phyloP scores from a whole-genome alignment of 2,329 filamentous ascomycete genomes.

The Coleophoma eucalyptorum region DNA sequence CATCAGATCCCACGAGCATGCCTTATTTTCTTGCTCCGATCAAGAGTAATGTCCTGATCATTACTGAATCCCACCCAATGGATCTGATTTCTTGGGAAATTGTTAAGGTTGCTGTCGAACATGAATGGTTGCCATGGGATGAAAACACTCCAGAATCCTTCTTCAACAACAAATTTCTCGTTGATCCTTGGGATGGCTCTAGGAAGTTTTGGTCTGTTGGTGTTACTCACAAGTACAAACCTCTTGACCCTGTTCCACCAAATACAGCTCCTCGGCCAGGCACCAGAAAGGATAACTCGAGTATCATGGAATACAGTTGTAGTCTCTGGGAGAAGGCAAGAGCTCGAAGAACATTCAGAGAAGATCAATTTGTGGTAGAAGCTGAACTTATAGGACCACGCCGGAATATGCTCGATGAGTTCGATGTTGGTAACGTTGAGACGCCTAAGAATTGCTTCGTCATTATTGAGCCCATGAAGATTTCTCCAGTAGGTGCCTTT shows the following conservation, averaged over 20 bases:
- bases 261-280: slow-evolving; percentile 43
- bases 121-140: slow-evolving; percentile 30
- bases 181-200: slow-evolving; percentile 58
- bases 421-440: slow-evolving; percentile 44
- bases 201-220: slow-evolving; percentile 55
- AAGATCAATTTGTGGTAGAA: slow-evolving; percentile 76
- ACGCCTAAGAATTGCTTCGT: slow-evolving; percentile 55
- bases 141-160: slow-evolving; percentile 41
- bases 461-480: slow-evolving; percentile 70
- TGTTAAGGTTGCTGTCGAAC: slow-evolving; percentile 36
- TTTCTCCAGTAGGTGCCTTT: slow-evolving; percentile 64
- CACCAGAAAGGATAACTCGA: slow-evolving; percentile 40
- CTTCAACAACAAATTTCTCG: slow-evolving; percentile 48
- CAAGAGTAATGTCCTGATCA: slow-evolving; percentile 5
- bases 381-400: slow-evolving; percentile 71
- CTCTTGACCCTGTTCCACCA: slow-evolving; percentile 62
- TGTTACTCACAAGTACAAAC: slow-evolving; percentile 54
- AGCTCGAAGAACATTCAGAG: slow-evolving; percentile 47
- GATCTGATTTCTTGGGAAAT: slow-evolving; percentile 58
- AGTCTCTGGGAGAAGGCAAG: slow-evolving; percentile 67
- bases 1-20: slow-evolving; percentile 56
- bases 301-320: slow-evolving; percentile 80
- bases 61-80: slow-evolving; percentile 7
- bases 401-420: slow-evolving; percentile 79
- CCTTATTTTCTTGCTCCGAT: slow-evolving; percentile 81